Evolutionary conservation across 768 basidiomycete genomes (phyloP), one percentile per base, ranked within the genome.

Genomic region (Dentipellis fragilis): DNA sequence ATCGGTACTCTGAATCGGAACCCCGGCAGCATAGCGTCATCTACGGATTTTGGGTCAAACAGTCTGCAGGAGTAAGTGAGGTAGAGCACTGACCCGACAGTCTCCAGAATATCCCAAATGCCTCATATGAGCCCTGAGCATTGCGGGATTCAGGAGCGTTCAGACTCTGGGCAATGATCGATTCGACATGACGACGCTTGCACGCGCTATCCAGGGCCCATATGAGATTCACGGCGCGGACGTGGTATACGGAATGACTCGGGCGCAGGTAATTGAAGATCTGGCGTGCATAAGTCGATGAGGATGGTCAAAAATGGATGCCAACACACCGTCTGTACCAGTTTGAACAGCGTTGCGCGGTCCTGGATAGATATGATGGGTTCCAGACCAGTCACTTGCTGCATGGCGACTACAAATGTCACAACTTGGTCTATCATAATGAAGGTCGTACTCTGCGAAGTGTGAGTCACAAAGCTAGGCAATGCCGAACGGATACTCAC

Each of bases 91-190:
- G 49, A 88, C 94, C 92, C 50, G 85, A 87, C 56, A 93, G 71
- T 56, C 93, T 79, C 95, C 95, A 99, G 6, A 99, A 72, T 3
- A 89, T 81, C 2, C 95, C 93, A 67, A 99, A 97, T 0, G 88
- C 89, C 61, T 95, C 89, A 64, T 85, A 89, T 1, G 83, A 80
- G 17, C 80, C 78, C 16, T 78, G 70, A 2, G 77, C 71, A 42
- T 75, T 73, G 2, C 65, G 64, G 7, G 72, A 68, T 35, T 82
- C 75, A 0, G 75, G 65, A 7, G 84, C 79, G 10, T 77, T 77
- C 73, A 98, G 78, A 14, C 77, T 79, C 56, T 84, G 79, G 0
- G 92, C 80, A 34, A 97, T 70, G 46, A 91, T 84, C 4, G 89
- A 82, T 64, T 94, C 90, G 9, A 94, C 80, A 63, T 87, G 79